phyloP scores from a whole-genome alignment of 495 filamentous ascomycete genomes.

The Cenococcum geophilum region DNA sequence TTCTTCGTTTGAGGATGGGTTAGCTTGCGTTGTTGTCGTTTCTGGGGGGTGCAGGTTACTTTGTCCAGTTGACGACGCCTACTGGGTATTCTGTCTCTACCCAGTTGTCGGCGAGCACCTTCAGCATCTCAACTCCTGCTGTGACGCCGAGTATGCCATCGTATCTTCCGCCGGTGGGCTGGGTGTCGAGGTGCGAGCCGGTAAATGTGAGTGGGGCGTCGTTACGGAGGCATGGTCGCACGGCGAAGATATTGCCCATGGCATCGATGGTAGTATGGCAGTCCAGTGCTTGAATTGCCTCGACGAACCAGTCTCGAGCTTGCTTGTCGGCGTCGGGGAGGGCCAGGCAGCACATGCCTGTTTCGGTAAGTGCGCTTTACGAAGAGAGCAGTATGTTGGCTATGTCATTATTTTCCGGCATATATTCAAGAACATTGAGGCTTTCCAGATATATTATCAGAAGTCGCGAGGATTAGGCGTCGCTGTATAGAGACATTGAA shows the following conservation, averaged over 20 bases:
- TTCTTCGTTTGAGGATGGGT: conserved; percentile 49
- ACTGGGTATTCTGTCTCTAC: conserved; percentile 66
- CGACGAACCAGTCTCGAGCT: conserved; percentile 69
- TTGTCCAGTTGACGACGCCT: conserved; percentile 77
- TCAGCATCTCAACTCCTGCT: conserved; percentile 66
- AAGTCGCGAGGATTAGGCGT: background rate
- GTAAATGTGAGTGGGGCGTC: conserved; percentile 59
- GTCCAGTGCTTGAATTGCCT: conserved; percentile 56
- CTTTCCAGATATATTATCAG: background rate
- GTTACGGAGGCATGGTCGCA: conserved; percentile 52
- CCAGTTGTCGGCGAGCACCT: conserved; percentile 59
- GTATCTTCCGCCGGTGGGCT: conserved; percentile 68
- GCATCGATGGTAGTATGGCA: conserved; percentile 57
- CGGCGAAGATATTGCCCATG: conserved; percentile 70
- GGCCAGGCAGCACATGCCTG: conserved; percentile 61
- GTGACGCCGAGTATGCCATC: conserved; percentile 73
- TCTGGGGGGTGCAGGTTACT: conserved; percentile 37
- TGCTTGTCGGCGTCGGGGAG: conserved; percentile 64
- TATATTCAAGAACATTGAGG: background rate
- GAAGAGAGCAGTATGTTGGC: background rate
- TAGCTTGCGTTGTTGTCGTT: background rate
- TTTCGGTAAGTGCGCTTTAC: conserved; percentile 55
- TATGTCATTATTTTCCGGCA: background rate
- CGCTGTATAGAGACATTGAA: conserved; percentile 14
- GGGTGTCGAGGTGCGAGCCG: conserved; percentile 72